Evolutionary conservation across 2,329 filamentous ascomycete genomes (phyloP).

Genomic region (Aureobasidium subglaciale): DNA sequence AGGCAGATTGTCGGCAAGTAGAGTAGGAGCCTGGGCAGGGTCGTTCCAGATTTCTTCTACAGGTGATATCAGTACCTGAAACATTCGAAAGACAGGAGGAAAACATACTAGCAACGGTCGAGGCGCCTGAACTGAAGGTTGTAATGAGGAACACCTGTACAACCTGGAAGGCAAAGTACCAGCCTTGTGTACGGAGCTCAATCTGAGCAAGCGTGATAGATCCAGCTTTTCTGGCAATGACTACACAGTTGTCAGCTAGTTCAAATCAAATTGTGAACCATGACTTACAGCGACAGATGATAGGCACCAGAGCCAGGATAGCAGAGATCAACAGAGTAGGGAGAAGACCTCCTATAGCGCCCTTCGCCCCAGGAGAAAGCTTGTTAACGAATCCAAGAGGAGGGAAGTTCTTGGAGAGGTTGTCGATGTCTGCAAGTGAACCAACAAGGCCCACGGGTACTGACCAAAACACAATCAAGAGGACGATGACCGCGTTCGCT

Average conservation of each 20-base stretch:
- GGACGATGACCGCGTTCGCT: conserved; percentile 34
- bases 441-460: conserved; percentile 40
- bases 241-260: conserved; percentile 21
- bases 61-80: too few relatives aligned
- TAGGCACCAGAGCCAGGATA: conserved; percentile 39
- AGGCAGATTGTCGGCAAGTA: conserved; percentile 29
- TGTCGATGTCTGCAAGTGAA: conserved; percentile 39
- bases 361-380: conserved; percentile 35
- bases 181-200: conserved; percentile 30
- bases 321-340: conserved; percentile 37
- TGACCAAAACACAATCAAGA: conserved; percentile 40
- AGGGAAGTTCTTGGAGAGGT: conserved; percentile 30
- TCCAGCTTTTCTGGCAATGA: conserved; percentile 20
- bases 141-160: conserved; percentile 34
- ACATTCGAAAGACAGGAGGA: background rate
- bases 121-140: conserved; percentile 28
- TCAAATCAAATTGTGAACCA: background rate
- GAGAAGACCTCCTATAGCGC: conserved; percentile 41
- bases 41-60: conserved; percentile 25
- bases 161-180: conserved; percentile 33
- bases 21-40: conserved; percentile 22
- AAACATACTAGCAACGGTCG: conserved; percentile 21
- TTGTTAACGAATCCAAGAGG: conserved; percentile 38
- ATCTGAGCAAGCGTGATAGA: conserved; percentile 32
- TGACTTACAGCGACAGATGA: conserved; percentile 26